phyloP scores from a whole-genome alignment of 2,329 filamentous ascomycete genomes.

The Chlorencoelia australis region DNA sequence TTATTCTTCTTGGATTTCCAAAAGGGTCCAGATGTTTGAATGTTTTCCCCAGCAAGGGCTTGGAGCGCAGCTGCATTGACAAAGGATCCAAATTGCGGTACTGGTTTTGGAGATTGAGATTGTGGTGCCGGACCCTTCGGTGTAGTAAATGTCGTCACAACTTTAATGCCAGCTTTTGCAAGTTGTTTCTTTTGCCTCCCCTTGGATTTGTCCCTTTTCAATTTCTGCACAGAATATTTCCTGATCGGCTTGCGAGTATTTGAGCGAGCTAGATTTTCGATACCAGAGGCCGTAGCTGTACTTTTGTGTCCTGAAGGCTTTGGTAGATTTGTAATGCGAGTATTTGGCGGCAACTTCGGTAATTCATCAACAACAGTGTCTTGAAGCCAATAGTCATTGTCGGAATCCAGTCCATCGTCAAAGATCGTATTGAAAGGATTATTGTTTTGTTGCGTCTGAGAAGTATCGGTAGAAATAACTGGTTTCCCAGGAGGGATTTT shows the following conservation, averaged over 20 bases:
- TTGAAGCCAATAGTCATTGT: constrained; percentile 27
- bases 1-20: constrained; percentile 25
- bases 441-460: constrained; percentile 8
- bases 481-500: background rate
- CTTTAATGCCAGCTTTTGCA: constrained; percentile 51
- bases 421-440: constrained; percentile 21
- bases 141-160: constrained; percentile 59
- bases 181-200: constrained; percentile 52
- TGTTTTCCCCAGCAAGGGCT: constrained; percentile 39
- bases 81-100: constrained; percentile 19
- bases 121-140: constrained; percentile 33
- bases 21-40: constrained; percentile 16
- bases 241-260: constrained; percentile 15
- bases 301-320: constrained; percentile 7
- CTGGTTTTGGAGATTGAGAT: constrained; percentile 19
- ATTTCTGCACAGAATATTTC: constrained; percentile 27
- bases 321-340: constrained; percentile 17
- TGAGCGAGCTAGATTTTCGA: constrained; percentile 9
- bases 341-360: no score
- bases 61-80: constrained; percentile 49
- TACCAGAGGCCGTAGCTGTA: constrained; percentile 8
- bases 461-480: constrained; percentile 6
- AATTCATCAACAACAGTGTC: no score
- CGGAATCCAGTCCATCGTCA: constrained; percentile 17
- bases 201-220: constrained; percentile 41